Percentiles rank a stretch among this genome's conserved stretches.
phyloP scores from a whole-genome alignment of 2,329 filamentous ascomycete genomes.

The Domatiomyces globalis region DNA sequence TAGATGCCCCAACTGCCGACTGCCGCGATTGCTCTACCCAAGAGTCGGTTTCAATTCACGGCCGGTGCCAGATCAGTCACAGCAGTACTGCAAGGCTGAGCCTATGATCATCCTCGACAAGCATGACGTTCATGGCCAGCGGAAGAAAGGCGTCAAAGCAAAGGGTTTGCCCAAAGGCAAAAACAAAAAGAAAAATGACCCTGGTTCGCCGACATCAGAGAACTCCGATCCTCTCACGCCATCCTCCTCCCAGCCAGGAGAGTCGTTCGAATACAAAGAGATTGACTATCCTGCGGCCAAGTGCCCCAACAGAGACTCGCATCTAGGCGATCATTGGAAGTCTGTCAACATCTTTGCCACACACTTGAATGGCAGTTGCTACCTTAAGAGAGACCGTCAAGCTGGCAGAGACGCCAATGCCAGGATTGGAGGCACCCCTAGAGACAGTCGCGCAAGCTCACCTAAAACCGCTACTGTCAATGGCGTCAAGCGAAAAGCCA shows the following conservation, averaged over 20 bases:
- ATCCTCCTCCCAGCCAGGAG: slow-evolving; percentile 13
- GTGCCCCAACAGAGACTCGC: slow-evolving; percentile 18
- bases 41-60: slow-evolving; percentile 37
- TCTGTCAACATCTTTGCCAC: slow-evolving; percentile 19
- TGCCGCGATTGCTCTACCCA: slow-evolving; percentile 46
- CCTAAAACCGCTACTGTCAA: slow-evolving; percentile 14
- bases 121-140: slow-evolving; percentile 45
- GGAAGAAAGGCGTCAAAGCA: slow-evolving; percentile 19
- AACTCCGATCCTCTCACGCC: slow-evolving; percentile 18
- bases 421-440: slow-evolving; percentile 16
- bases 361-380: slow-evolving; percentile 18
- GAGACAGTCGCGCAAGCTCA: slow-evolving; percentile 18
- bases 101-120: slow-evolving; percentile 44
- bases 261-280: slow-evolving; percentile 18
- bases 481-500: slow-evolving; percentile 16
- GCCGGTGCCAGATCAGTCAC: slow-evolving; percentile 34
- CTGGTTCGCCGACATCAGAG: slow-evolving; percentile 21
- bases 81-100: slow-evolving; percentile 43
- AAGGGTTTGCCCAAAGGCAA: slow-evolving; percentile 23
- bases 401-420: slow-evolving; percentile 17
- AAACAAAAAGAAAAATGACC: slow-evolving; percentile 35
- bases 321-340: slow-evolving; percentile 18
- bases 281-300: slow-evolving; percentile 18
- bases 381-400: slow-evolving; percentile 16
- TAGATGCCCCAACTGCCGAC: slow-evolving; percentile 45